Percentiles rank a stretch among this genome's conserved stretches.
Evolutionary conservation across 129 eudicot species (phyloP).

Genomic region (Flaveria robusta): DNA sequence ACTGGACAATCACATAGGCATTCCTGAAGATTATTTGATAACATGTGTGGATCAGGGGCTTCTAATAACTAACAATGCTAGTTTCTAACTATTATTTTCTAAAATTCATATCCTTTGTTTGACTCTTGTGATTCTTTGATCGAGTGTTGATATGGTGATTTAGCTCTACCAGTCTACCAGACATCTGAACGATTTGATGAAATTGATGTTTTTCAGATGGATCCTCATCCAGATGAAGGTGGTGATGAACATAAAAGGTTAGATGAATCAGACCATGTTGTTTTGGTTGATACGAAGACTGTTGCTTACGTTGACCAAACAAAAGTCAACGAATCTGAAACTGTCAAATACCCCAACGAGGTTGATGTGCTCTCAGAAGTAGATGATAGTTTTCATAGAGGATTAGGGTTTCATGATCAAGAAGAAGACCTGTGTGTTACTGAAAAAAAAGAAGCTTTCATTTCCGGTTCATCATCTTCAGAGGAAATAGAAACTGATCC

Average conservation of each 20-base stretch:
- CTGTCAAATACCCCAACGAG: constrained; percentile 42
- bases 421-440: constrained; percentile 33
- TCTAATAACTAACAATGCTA: background rate
- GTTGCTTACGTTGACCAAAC: constrained; percentile 57
- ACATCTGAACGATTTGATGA: constrained; percentile 6
- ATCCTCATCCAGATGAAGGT: constrained; percentile 32
- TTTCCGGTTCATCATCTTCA: constrained; percentile 50
- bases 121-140: background rate
- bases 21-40: background rate
- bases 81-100: background rate
- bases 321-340: constrained; percentile 41
- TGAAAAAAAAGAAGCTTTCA: constrained; percentile 42
- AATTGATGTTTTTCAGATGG: constrained; percentile 44
- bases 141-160: background rate
- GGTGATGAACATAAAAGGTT: constrained; percentile 35
- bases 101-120: background rate
- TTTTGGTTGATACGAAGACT: constrained; percentile 49
- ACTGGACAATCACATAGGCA: background rate
- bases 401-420: constrained; percentile 71
- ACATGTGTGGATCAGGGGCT: background rate
- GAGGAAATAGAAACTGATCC: constrained; percentile 57
- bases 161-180: background rate
- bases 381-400: constrained; percentile 65
- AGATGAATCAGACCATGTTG: constrained; percentile 46
- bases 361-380: constrained; percentile 49